Base-by-base conservation (phyloP, 1,139 yeast species). In the Geotrichum reessii region DNA sequence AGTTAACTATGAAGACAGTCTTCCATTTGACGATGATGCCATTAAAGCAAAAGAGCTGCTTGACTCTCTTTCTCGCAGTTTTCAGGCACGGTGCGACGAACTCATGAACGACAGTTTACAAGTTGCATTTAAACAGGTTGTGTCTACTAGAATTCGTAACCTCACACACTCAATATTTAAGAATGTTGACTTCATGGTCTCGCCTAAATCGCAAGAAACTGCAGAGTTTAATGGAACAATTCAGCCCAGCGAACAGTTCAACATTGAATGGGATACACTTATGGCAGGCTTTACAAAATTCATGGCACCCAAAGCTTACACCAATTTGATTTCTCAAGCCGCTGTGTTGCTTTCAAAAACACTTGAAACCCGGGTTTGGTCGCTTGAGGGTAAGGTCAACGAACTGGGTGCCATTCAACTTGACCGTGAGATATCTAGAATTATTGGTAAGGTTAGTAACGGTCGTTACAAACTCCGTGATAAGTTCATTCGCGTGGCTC, bases 391-490 rank as follows among this genome's bases (percentile, higher is more conserved):
- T 57, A 82, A 80, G 61, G 83, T 90, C 62, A 91, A 88, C 66
- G 96, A 88, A 64, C 74, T 88, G 54, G 98, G 98, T 0, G 85
- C 96, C 0, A 80, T 91, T 42, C 86, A 85, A 63, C 75, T 95
- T 56, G 99, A 95, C 66, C 83, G 88, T 61, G 97, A 92, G 70
- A 75, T 92, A 51, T 84, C 93, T 47, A 78, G 82, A 52, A 79
- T 92, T 47, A 87, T 93, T 55, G 65, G 72, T 21, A 65, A 66
- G 22, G 69, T 72, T 17, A 68, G 73, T 27, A 73, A 70, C 31
- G 67, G 69, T 8, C 65, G 72, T 55, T 93, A 90, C 71, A 81
- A 81, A 52, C 75, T 91, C 65, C 78, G 97, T 63, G 93, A 89
- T 62, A 82, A 83, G 67, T 93, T 92, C 69, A 79, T 87, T 2